phyloP scores from a whole-genome alignment of 805 yeast species.

The Kodamaea fukazawae region DNA sequence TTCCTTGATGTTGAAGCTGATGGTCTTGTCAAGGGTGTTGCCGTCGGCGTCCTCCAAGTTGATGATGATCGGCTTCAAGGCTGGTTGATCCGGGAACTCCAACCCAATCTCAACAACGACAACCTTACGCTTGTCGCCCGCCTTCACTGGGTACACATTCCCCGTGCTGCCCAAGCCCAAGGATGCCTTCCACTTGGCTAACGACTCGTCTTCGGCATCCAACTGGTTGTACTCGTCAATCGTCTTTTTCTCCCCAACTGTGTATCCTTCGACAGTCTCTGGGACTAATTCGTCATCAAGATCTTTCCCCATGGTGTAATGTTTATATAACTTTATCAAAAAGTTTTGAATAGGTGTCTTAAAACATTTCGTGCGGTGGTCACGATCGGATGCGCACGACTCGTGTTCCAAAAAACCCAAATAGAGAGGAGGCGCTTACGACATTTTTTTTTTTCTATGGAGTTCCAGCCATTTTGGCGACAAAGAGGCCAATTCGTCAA shows the following conservation, averaged over 20 bases:
- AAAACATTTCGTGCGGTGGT: not conserved
- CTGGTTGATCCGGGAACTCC: slow-evolving; percentile 60
- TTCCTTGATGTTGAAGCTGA: slow-evolving; percentile 76
- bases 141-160: slow-evolving; percentile 56
- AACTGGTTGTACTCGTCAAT: slow-evolving; percentile 76
- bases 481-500: not conserved
- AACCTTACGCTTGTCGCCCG: slow-evolving; percentile 73
- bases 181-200: slow-evolving; percentile 89
- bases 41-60: slow-evolving; percentile 60
- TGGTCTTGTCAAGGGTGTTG: slow-evolving; percentile 57
- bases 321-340: slow-evolving; percentile 17
- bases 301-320: slow-evolving; percentile 6
- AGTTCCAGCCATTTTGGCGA: not conserved
- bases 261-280: slow-evolving; percentile 62
- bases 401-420: slow-evolving; percentile 1
- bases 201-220: slow-evolving; percentile 87
- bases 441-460: not conserved
- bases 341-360: slow-evolving; percentile 2
- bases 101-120: slow-evolving; percentile 77
- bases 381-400: slow-evolving; percentile 5
- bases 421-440: not conserved
- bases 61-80: slow-evolving; percentile 57
- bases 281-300: slow-evolving; percentile 57
- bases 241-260: slow-evolving; percentile 68
- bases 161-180: slow-evolving; percentile 66